Conservation (phyloP, 2,329 filamentous ascomycete species). For the Aspergillus aculeatus region DNA sequence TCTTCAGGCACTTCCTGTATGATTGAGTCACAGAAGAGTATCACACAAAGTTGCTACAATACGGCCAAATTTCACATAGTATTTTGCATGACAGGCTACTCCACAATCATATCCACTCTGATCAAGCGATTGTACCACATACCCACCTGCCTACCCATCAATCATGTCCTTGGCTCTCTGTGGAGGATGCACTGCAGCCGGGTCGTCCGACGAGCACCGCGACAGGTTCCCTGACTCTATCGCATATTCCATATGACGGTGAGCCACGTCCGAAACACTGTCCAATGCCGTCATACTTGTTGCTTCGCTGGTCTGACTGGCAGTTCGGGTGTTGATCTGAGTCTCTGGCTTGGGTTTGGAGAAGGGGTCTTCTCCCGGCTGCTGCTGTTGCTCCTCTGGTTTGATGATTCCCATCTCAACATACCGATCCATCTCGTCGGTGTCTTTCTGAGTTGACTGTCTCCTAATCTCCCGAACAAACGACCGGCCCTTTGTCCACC, state of each 20-base stretch:
- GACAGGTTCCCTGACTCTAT: conserved; percentile 6
- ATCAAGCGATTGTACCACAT: neutral
- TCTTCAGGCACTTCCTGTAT: no score
- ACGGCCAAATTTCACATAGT: no score
- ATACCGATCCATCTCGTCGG: conserved; percentile 7
- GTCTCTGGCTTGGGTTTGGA: conserved; percentile 2
- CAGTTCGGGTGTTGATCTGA: conserved; percentile 7
- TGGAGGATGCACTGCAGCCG: neutral
- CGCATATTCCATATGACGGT: conserved; percentile 7
- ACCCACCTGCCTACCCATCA: neutral
- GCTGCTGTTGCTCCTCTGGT: conserved; percentile 1
- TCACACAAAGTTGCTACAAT: no score
- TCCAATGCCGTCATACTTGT: neutral
- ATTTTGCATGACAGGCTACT: neutral
- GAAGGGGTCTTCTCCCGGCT: neutral
- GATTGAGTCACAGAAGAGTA: no score
- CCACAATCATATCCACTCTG: neutral
- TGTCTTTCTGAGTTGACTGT: conserved; percentile 1
- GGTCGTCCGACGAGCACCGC: conserved; percentile 5
- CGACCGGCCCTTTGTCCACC: conserved; percentile 12
- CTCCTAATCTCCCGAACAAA: conserved; percentile 8
- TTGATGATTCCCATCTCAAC: conserved; percentile 18
- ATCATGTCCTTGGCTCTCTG: neutral
- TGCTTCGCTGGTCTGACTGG: conserved; percentile 9
- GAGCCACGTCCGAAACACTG: neutral